phyloP scores from a whole-genome alignment of 2,329 filamentous ascomycete species.

The Xylariaceae sp. region DNA sequence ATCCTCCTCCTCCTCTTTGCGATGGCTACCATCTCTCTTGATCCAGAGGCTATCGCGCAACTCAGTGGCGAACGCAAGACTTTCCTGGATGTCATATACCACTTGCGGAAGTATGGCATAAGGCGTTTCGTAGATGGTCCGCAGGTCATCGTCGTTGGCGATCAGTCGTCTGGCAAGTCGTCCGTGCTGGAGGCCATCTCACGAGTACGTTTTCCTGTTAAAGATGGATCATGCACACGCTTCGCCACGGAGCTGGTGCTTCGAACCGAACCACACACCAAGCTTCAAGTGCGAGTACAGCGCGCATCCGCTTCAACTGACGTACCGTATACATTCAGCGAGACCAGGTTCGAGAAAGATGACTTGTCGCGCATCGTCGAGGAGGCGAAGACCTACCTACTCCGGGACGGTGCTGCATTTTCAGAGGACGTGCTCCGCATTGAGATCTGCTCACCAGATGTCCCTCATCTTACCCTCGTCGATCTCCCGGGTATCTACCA shows the following conservation, averaged over 20 bases:
- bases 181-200: conserved; percentile 61
- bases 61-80: conserved; percentile 43
- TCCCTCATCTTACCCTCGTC: conserved; percentile 47
- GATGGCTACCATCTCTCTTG: conserved; percentile 23
- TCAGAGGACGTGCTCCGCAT: conserved; percentile 43
- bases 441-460: conserved; percentile 40
- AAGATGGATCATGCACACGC: conserved; percentile 52
- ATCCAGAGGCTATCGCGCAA: conserved; percentile 34
- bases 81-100: conserved; percentile 50
- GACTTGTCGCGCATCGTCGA: conserved; percentile 47
- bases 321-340: conserved; percentile 27
- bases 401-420: conserved; percentile 32
- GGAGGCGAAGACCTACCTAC: conserved; percentile 46
- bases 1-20: not conserved
- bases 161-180: conserved; percentile 59
- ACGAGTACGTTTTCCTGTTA: conserved; percentile 52
- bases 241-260: conserved; percentile 58
- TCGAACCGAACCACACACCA: conserved; percentile 34
- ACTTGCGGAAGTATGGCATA: conserved; percentile 45
- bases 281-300: conserved; percentile 41
- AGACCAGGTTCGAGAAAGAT: conserved; percentile 34
- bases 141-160: conserved; percentile 54
- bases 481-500: conserved; percentile 48
- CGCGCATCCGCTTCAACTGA: conserved; percentile 4
- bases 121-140: conserved; percentile 45